Base-by-base conservation (phyloP, 2,329 filamentous ascomycete genomes). In the Grosmannia clavigera region DNA sequence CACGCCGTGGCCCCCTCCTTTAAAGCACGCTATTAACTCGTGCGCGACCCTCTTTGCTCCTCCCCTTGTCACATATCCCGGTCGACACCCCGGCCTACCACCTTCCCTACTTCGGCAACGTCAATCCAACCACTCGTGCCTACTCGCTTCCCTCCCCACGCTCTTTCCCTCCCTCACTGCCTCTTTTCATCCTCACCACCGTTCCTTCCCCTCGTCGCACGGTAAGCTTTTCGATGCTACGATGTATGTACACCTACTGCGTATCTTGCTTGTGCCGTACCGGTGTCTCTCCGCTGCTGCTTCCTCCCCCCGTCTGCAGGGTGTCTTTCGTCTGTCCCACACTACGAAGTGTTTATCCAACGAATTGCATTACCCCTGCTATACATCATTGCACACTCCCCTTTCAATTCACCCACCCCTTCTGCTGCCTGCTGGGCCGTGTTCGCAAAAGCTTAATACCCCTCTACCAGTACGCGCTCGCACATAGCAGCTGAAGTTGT, bases 151-250 rank as follows among this genome's bases (percentile, higher is more conserved):
- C 29, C 50, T 40, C 38, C 48, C 35, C 51, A 27, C 31, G 29
- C 55, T 52, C 40, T 33, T 12, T 22, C 52, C 35, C 27, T 43
- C 48, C 16, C 35, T 50, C n/a, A 38, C 16, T 14, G 55, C 40
- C 40, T 53, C 38, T 40, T 58, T 43, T 25, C 16, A 75, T 71
- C 66, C 75, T 75, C 73, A 74, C 72, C 72, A 74, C 73, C 74
- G 72, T 75, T 69, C 71, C 74, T 73, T 29, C 43, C 22, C 16
- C 10, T 25, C 25, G 11, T 52, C 25, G 50, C 50, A 52, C 50
- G 27, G 50, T 52, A 52, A 19, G 48, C 22, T 22, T 14, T 14
- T 52, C 22, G 11, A 29, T 52, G 50, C 50, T 14, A 31, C 22
- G 22, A 22, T 1, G 22, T 22, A 22, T 22, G 22, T 22, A 22